Conservation (phyloP, 345 rosid species). For the Brassica cretica region DNA sequence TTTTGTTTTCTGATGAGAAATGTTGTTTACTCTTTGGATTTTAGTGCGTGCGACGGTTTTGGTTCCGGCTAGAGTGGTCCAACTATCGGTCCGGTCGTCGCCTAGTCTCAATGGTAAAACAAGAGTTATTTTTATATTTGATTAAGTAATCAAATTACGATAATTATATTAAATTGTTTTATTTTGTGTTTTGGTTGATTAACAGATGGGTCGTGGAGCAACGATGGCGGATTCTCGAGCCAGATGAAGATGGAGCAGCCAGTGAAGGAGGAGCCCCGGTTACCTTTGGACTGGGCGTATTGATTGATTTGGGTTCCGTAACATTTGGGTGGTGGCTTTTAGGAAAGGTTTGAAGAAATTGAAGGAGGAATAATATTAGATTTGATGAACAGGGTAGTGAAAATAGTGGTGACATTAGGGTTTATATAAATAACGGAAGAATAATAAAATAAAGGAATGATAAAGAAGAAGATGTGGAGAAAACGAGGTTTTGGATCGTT, state of each 20-base stretch:
- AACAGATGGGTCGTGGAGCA: slow-evolving; percentile 27
- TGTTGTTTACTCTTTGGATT: not conserved
- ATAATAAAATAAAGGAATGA: not conserved
- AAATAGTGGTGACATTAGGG: slow-evolving; percentile 22
- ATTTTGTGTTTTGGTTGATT: not conserved
- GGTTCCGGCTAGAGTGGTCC: slow-evolving; percentile 74
- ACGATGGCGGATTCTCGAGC: slow-evolving; percentile 8
- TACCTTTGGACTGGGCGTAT: slow-evolving; percentile 37
- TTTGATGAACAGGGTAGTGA: slow-evolving; percentile 17
- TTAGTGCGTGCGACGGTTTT: slow-evolving; percentile 54
- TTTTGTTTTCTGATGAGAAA: not conserved
- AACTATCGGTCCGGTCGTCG: slow-evolving; percentile 32
- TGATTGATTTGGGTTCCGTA: not conserved
- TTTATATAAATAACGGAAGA: not conserved
- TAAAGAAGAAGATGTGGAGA: slow-evolving; percentile 4
- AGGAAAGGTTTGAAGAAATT: not conserved
- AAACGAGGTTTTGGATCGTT: slow-evolving; percentile 43
- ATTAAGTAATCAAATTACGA: not conserved
- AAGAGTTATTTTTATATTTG: not conserved
- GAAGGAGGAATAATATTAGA: slow-evolving; percentile 6
- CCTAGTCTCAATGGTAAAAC: slow-evolving; percentile 17
- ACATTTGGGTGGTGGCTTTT: slow-evolving; percentile 18
- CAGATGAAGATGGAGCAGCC: slow-evolving; percentile 27
- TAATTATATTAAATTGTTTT: not conserved
- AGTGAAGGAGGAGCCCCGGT: slow-evolving; percentile 27